A percentile compares a stretch with the other conserved stretches of the same genome.
Evolutionary conservation across 169 alveolate species (phyloP).

Genomic region (Perkinsus marinus): DNA sequence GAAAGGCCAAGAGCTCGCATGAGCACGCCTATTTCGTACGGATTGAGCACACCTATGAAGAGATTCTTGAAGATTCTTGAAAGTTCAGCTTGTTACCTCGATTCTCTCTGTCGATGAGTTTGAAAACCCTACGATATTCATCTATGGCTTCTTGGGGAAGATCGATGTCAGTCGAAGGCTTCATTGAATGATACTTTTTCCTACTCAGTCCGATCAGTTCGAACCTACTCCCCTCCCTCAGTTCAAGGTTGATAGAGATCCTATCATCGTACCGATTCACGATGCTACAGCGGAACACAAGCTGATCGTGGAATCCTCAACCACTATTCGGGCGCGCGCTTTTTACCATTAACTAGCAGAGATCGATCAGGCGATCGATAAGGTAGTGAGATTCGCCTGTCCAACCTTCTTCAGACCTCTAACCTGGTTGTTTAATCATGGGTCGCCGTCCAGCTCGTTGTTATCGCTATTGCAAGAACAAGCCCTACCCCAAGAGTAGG

Average conservation of each 20-base stretch:
- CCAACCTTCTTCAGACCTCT: not conserved
- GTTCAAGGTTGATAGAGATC: not conserved
- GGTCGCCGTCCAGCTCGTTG: conserved; percentile 99
- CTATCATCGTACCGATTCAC: not conserved
- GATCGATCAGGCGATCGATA: not conserved
- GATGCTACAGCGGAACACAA: not conserved
- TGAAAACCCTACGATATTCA: not conserved
- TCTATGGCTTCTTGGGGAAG: not conserved
- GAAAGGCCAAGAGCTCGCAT: not conserved
- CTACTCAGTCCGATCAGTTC: no score
- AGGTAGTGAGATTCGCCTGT: not conserved
- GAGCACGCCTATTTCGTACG: not conserved
- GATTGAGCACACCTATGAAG: not conserved
- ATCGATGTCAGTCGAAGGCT: not conserved
- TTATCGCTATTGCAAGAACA: conserved; percentile 93
- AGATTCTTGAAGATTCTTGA: not conserved
- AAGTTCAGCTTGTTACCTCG: not conserved
- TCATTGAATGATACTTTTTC: no score
- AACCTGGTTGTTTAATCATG: conserved; percentile 49
- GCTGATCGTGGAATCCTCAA: not conserved
- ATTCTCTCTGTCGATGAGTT: not conserved
- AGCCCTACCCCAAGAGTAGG: conserved; percentile 99
- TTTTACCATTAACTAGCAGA: not conserved
- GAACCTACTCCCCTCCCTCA: no score
- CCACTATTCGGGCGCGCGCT: not conserved